These are phyloP conservation scores for Xerocomus minutiporus DNA, from an alignment of 1,284 basidiomycete genomes.

Conservation along the genomic window DNA sequence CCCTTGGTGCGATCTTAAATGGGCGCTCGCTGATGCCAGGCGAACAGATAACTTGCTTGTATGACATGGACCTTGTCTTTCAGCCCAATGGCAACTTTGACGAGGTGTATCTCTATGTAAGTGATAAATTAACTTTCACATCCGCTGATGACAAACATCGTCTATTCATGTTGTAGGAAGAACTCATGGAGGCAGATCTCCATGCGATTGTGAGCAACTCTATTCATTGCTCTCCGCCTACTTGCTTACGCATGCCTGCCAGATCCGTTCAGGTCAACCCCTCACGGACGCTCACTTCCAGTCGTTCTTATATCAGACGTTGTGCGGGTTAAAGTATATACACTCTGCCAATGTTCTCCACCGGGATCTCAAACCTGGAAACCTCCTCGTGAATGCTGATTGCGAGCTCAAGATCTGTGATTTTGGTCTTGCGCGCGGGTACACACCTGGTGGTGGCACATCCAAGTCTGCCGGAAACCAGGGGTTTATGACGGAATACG, in stretches of 20 bases:
- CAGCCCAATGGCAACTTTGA: conserved; percentile 86
- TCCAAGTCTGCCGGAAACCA: conserved; percentile 73
- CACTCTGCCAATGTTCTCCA: conserved; percentile 98
- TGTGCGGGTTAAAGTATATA: conserved; percentile 98
- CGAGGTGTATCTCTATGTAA: conserved; percentile 90
- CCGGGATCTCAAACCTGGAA: conserved; percentile 95
- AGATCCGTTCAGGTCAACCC: conserved; percentile 97
- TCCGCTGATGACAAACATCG: not conserved
- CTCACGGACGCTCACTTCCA: conserved; percentile 98
- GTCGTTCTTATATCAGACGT: conserved; percentile 97
- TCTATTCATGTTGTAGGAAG: conserved; percentile 56
- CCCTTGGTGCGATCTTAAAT: not conserved
- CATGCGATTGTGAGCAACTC: conserved; percentile 79
- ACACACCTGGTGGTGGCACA: conserved; percentile 75
- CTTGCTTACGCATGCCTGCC: conserved; percentile 10
- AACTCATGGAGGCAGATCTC: conserved; percentile 99
- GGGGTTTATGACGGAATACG: conserved; percentile 99
- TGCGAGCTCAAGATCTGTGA: conserved; percentile 99
- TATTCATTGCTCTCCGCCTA: not conserved
- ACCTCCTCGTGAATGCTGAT: conserved; percentile 96
- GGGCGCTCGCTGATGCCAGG: conserved; percentile 4
- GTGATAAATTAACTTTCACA: conserved; percentile 26
- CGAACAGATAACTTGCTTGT: conserved; percentile 79
- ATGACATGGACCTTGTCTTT: conserved; percentile 96
- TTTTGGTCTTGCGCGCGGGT: conserved; percentile 95